A percentile compares a stretch with the other conserved stretches of the same genome.
Evolutionary conservation across 345 rosid species (phyloP).

Genomic region (Draba incana): DNA sequence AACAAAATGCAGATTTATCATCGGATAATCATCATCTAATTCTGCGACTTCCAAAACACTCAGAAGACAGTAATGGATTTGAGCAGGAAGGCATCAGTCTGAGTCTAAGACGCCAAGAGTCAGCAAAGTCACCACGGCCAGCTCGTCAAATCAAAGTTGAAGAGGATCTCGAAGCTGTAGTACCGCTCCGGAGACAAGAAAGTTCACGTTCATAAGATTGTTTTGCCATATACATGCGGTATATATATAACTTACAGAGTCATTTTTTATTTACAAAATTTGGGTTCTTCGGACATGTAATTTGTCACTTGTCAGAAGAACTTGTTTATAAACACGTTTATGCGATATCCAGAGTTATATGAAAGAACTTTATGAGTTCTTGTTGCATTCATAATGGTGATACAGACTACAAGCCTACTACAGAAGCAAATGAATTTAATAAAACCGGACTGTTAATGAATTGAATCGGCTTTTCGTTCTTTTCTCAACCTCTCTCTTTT

Average conservation of each 20-base stretch:
- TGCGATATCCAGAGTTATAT: too few relatives aligned
- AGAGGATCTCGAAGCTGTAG: slow-evolving; percentile 51
- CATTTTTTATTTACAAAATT: too few relatives aligned
- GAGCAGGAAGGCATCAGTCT: slow-evolving; percentile 7
- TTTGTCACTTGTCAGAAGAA: too few relatives aligned
- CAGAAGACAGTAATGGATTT: slow-evolving; percentile 9
- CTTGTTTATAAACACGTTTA: too few relatives aligned
- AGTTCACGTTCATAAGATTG: slow-evolving; percentile 31
- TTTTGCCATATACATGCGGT: not conserved
- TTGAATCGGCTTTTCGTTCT: slow-evolving; percentile 6
- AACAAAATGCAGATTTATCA: slow-evolving; percentile 44
- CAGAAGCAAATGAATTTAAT: slow-evolving; percentile 25
- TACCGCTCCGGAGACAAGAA: slow-evolving; percentile 53
- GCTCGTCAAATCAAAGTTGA: slow-evolving; percentile 41
- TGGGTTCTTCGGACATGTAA: too few relatives aligned
- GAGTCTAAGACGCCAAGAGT: slow-evolving; percentile 15
- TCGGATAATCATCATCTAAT: slow-evolving; percentile 15
- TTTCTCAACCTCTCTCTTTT: not conserved
- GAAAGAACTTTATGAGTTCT: slow-evolving; percentile 6
- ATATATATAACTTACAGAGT: not conserved
- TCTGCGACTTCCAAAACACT: slow-evolving; percentile 15
- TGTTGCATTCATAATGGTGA: slow-evolving; percentile 11
- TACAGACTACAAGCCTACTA: slow-evolving; percentile 7
- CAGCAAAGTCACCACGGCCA: slow-evolving; percentile 27
- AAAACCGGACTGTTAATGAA: not conserved